phyloP scores from a whole-genome alignment of 306 rosid species.

The Luffa aegyptiaca region DNA sequence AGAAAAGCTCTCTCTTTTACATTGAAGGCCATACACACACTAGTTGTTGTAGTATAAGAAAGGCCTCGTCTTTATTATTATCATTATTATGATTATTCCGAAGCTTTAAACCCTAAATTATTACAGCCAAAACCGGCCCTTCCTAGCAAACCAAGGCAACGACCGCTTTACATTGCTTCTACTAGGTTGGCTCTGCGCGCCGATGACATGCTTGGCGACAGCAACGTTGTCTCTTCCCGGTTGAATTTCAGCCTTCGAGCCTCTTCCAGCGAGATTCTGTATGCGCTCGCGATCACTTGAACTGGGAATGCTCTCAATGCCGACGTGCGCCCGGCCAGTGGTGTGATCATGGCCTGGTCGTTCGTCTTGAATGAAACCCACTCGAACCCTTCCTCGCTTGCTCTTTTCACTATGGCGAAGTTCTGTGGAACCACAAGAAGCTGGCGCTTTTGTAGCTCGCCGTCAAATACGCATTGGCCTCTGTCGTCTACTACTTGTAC shows the following conservation, averaged over 20 bases:
- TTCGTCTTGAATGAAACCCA: constrained; percentile 52
- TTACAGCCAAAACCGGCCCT: constrained; percentile 11
- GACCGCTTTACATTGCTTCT: neutral
- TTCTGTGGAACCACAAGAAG: constrained; percentile 44
- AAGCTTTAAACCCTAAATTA: constrained; percentile 3
- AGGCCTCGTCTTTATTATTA: constrained; percentile 12
- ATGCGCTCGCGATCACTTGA: constrained; percentile 30
- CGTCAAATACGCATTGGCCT: constrained; percentile 33
- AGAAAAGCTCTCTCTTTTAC: neutral
- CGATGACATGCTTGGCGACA: constrained; percentile 21
- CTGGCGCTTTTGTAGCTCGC: constrained; percentile 26
- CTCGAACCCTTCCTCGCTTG: constrained; percentile 25
- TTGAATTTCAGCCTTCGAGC: constrained; percentile 32
- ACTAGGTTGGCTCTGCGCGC: neutral
- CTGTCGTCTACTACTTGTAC: constrained; percentile 38
- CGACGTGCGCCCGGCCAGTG: constrained; percentile 32
- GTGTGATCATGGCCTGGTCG: constrained; percentile 22
- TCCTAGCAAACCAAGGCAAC: neutral
- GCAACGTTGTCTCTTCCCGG: constrained; percentile 15
- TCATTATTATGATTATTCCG: constrained; percentile 1
- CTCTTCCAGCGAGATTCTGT: constrained; percentile 18
- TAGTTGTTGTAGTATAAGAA: neutral
- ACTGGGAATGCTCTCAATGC: constrained; percentile 24
- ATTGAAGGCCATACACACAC: neutral
- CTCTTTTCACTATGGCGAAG: constrained; percentile 30